phyloP scores from a whole-genome alignment of 2,329 filamentous ascomycete genomes.

The Nemania abortiva region DNA sequence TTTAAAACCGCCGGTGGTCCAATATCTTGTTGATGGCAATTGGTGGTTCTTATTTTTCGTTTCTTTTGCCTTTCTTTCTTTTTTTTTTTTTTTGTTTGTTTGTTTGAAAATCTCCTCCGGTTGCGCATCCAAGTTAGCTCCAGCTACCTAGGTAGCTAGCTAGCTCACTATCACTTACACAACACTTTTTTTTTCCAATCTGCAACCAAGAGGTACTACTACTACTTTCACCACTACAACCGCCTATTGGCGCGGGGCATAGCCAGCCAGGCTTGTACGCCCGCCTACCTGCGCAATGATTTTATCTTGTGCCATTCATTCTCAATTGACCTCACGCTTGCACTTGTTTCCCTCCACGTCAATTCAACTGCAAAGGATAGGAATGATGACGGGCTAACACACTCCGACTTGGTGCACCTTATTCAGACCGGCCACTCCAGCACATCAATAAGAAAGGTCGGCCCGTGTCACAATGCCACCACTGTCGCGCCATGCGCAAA shows the following conservation, averaged over 20 bases:
- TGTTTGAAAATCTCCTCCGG: too few relatives aligned
- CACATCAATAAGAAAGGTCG: constrained; percentile 98
- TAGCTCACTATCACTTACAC: constrained; percentile 16
- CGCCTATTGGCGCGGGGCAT: constrained; percentile 25
- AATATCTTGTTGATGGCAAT: constrained; percentile 2
- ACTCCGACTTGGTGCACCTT: constrained; percentile 24
- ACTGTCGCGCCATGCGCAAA: constrained; percentile 97
- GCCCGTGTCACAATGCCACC: constrained; percentile 96
- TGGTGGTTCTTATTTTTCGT: neutral
- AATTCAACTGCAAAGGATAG: neutral
- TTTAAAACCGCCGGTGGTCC: neutral
- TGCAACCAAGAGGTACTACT: constrained; percentile 6
- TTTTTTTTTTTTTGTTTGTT: neutral
- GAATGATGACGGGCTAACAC: constrained; percentile 37
- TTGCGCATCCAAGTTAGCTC: constrained; percentile 18
- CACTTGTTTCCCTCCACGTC: neutral
- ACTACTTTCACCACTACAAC: neutral
- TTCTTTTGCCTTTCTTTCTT: neutral
- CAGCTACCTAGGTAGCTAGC: constrained; percentile 1
- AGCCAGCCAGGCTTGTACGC: constrained; percentile 16
- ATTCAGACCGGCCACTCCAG: constrained; percentile 84
- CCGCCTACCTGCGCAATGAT: neutral
- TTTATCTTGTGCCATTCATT: neutral
- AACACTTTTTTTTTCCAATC: neutral
- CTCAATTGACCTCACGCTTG: neutral